A percentile compares a stretch with the other conserved stretches of the same genome.
Evolutionary conservation across 495 filamentous ascomycete genomes (phyloP).

Genomic region (Lasiosphaeria miniovina): DNA sequence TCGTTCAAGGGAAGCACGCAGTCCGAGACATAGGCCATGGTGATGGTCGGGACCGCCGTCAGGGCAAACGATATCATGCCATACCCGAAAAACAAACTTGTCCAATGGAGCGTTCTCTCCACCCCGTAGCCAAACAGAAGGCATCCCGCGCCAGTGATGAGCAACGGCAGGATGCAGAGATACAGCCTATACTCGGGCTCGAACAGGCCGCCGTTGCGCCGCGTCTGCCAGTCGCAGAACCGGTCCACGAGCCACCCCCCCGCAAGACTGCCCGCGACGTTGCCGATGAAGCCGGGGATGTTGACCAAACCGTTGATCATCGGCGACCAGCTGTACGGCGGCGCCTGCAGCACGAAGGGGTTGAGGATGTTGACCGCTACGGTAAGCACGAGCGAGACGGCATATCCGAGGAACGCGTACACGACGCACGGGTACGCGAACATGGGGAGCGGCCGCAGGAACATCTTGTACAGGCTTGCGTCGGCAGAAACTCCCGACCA

Average conservation of each 20-base stretch:
- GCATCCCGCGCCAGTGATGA: conserved; percentile 37
- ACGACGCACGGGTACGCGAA: conserved; percentile 42
- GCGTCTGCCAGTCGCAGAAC: conserved; percentile 45
- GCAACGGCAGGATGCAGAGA: conserved; percentile 40
- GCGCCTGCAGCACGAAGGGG: conserved; percentile 59
- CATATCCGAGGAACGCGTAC: conserved; percentile 42
- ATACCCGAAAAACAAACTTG: conserved; percentile 32
- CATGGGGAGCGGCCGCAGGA: conserved; percentile 39
- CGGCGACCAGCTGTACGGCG: conserved; percentile 60
- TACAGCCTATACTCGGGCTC: conserved; percentile 56
- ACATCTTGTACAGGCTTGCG: conserved; percentile 28
- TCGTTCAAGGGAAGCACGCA: conserved; percentile 32
- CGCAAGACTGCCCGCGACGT: conserved; percentile 41
- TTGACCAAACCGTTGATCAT: conserved; percentile 57
- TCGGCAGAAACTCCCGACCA: conserved; percentile 26
- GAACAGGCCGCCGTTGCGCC: conserved; percentile 48
- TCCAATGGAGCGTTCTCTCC: conserved; percentile 30
- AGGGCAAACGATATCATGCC: conserved; percentile 33
- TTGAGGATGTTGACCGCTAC: conserved; percentile 65
- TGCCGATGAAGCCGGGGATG: conserved; percentile 45
- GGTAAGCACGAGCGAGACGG: conserved; percentile 48
- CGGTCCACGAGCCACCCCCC: conserved; percentile 45
- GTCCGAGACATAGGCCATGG: conserved; percentile 35
- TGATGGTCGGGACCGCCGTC: conserved; percentile 35
- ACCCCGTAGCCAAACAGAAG: conserved; percentile 39